Conservation (phyloP, 768 basidiomycete species). For the Phaeotremella fagi region DNA sequence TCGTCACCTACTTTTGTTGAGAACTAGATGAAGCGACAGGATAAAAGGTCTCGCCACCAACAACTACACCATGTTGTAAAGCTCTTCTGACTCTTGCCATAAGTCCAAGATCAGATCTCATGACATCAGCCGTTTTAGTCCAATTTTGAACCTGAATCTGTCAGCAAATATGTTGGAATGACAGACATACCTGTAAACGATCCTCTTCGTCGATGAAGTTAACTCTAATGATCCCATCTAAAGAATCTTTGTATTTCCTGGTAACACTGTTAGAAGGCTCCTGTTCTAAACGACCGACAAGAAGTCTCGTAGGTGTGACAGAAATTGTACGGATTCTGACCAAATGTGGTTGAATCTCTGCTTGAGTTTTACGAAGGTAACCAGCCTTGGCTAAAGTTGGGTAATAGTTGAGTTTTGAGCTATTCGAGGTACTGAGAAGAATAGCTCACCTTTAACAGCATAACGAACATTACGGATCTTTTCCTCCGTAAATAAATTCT, state of each 20-base stretch:
- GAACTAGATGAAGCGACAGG: constrained; percentile 45
- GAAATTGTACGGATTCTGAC: constrained; percentile 35
- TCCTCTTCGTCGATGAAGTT: constrained; percentile 47
- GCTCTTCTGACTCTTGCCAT: constrained; percentile 44
- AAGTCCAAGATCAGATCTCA: constrained; percentile 27
- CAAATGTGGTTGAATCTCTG: constrained; percentile 17
- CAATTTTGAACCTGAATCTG: constrained; percentile 24
- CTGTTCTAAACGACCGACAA: constrained; percentile 40
- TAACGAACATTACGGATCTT: constrained; percentile 29
- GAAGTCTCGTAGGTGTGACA: constrained; percentile 41
- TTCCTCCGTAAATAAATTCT: constrained; percentile 39
- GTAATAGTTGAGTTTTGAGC: too few relatives aligned
- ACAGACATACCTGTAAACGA: constrained; percentile 29
- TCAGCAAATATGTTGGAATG: neutral
- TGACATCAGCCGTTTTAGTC: constrained; percentile 28
- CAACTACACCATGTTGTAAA: constrained; percentile 33
- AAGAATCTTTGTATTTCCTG: constrained; percentile 23
- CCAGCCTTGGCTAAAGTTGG: constrained; percentile 16
- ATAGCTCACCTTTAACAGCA: constrained; percentile 29
- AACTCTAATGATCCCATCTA: constrained; percentile 41
- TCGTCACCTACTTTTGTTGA: constrained; percentile 39
- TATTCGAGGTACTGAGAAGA: too few relatives aligned
- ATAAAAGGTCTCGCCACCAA: constrained; percentile 36
- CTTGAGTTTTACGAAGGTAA: constrained; percentile 16
- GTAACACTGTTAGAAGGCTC: constrained; percentile 46